A percentile compares a stretch with the other conserved stretches of the same genome.
These are phyloP conservation scores for Abrus precatorius DNA, from an alignment of 306 rosid genomes.

Conservation along the genomic window DNA sequence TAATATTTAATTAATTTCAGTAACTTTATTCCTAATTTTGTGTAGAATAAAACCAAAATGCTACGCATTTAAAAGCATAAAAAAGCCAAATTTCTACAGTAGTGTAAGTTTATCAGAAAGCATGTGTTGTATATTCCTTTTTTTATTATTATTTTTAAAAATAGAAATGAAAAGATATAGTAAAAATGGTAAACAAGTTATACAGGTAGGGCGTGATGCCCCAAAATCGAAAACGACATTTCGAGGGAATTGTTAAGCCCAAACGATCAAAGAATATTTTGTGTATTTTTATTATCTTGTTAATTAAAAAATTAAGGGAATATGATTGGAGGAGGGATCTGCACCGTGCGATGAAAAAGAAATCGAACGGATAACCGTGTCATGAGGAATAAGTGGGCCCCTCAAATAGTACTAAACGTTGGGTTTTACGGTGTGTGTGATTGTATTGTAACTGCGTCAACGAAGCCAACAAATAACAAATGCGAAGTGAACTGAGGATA, in stretches of 20 bases:
- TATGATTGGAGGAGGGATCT: background rate
- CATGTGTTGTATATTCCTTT: conserved; percentile 10
- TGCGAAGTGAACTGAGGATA: conserved; percentile 31
- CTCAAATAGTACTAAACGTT: background rate
- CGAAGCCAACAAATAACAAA: conserved; percentile 30
- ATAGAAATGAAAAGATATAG: background rate
- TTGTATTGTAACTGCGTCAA: conserved; percentile 25
- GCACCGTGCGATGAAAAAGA: conserved; percentile 5
- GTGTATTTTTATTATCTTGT: background rate
- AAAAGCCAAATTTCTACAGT: background rate
- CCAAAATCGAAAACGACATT: conserved; percentile 47
- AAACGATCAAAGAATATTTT: conserved; percentile 36
- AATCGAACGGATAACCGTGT: conserved; percentile 18
- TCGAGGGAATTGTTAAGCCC: conserved; percentile 32
- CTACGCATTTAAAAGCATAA: background rate
- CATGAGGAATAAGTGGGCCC: conserved; percentile 34
- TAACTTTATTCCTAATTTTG: background rate
- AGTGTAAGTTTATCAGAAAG: conserved; percentile 26
- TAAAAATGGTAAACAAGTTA: conserved; percentile 43
- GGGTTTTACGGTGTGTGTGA: conserved; percentile 29
- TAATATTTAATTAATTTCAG: background rate
- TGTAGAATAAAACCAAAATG: background rate
- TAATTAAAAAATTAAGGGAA: background rate
- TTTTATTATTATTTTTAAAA: background rate
- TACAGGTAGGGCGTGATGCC: conserved; percentile 4